Conservation (phyloP, 495 filamentous ascomycete genomes). For the Haplographium delicatum region DNA sequence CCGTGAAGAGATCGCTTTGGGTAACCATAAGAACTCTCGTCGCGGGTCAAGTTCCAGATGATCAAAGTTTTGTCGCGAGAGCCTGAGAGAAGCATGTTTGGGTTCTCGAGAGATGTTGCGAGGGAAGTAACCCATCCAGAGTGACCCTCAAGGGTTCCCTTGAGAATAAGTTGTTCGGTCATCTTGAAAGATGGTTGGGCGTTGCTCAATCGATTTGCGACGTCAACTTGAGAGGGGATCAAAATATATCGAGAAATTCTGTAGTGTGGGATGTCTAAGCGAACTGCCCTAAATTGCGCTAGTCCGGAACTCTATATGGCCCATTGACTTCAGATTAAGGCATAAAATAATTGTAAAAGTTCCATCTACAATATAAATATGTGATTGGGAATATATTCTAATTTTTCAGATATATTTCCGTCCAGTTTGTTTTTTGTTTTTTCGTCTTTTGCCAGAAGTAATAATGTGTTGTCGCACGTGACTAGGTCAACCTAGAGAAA, state of each 20-base stretch:
- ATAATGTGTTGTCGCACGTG: too few relatives aligned
- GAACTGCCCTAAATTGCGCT: conserved; percentile 1
- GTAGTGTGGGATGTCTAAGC: conserved; percentile 16
- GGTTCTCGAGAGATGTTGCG: conserved; percentile 99
- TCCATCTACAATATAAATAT: too few relatives aligned
- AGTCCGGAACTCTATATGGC: not conserved
- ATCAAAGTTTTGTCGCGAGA: conserved; percentile 98
- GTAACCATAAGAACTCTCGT: conserved; percentile 95
- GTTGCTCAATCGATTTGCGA: conserved; percentile 22
- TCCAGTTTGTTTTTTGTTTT: too few relatives aligned
- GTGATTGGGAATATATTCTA: too few relatives aligned
- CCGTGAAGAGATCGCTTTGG: conserved; percentile 97
- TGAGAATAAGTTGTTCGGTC: conserved; percentile 95
- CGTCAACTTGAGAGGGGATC: conserved; percentile 11
- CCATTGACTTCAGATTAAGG: too few relatives aligned
- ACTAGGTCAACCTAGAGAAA: too few relatives aligned
- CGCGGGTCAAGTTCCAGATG: conserved; percentile 99
- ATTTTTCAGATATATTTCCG: too few relatives aligned
- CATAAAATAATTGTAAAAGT: not conserved
- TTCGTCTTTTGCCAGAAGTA: too few relatives aligned
- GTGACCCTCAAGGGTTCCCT: conserved; percentile 97
- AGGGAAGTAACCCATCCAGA: conserved; percentile 78
- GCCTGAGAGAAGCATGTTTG: conserved; percentile 99
- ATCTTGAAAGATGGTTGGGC: conserved; percentile 45
- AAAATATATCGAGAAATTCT: conserved; percentile 1